Percentiles rank a stretch among this genome's conserved stretches.
These are phyloP conservation scores for Russula vinacea DNA, from an alignment of 768 basidiomycete species.

Conservation along the genomic window DNA sequence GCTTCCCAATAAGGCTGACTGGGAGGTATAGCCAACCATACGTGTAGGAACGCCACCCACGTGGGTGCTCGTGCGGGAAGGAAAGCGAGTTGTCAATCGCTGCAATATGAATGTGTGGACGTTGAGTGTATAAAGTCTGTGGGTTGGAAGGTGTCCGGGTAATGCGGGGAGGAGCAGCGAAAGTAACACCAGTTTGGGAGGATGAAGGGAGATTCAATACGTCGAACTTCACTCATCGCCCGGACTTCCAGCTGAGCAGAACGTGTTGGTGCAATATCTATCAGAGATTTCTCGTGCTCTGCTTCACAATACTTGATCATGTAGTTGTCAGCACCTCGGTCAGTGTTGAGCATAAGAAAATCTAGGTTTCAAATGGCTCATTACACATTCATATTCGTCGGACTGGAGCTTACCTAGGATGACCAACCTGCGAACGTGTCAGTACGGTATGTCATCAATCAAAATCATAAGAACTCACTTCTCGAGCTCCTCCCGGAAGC, in stretches of 20 bases:
- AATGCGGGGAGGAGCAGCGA: conserved; percentile 30
- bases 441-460: conserved; percentile 20
- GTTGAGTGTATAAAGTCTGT: conserved; percentile 47
- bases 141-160: conserved; percentile 26
- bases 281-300: conserved; percentile 70
- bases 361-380: conserved; percentile 43
- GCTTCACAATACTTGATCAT: conserved; percentile 91
- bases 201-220: conserved; percentile 35
- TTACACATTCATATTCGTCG: not conserved
- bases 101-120: conserved; percentile 85
- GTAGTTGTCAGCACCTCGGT: conserved; percentile 84
- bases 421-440: conserved; percentile 55
- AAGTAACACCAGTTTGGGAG: conserved; percentile 25
- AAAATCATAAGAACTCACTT: conserved; percentile 50
- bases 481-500: conserved; percentile 84
- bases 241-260: conserved; percentile 67
- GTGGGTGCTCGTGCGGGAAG: conserved; percentile 88
- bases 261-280: conserved; percentile 75
- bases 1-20: conserved; percentile 78
- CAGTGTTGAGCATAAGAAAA: conserved; percentile 91
- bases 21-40: conserved; percentile 89
- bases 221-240: conserved; percentile 65
- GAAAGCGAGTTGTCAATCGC: conserved; percentile 93
- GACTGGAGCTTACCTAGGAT: conserved; percentile 60
- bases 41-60: conserved; percentile 72